These are phyloP conservation scores for Cryptococcus sp. DNA, from an alignment of 1,284 basidiomycete genomes.

Conservation along the genomic window DNA sequence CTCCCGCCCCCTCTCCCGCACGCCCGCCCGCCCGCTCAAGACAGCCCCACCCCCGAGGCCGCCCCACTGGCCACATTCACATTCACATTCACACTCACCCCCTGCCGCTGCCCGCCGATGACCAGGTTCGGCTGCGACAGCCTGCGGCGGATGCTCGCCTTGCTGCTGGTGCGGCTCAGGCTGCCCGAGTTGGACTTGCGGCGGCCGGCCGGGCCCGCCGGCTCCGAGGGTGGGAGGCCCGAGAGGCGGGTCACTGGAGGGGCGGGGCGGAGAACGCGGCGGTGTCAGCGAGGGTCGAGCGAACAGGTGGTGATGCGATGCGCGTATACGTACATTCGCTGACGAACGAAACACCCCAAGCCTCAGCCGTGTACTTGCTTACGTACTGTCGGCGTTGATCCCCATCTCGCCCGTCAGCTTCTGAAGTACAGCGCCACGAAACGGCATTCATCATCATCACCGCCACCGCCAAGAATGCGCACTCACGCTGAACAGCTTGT, in stretches of 20 bases:
- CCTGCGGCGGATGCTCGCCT: conserved; percentile 14
- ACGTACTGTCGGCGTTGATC: no score
- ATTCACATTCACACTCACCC: no score
- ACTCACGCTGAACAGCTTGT: conserved; percentile 80
- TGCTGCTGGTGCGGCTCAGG: conserved; percentile 21
- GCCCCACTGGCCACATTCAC: no score
- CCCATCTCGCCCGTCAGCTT: conserved; percentile 1
- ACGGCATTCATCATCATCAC: no score
- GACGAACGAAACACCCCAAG: conserved; percentile 89
- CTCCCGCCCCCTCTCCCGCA: no score
- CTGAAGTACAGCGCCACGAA: no score
- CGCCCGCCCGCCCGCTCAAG: no score
- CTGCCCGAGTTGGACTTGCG: conserved; percentile 20
- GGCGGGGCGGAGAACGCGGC: no score
- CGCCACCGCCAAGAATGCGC: no score
- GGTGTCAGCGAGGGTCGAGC: neutral
- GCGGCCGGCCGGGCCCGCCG: conserved; percentile 23
- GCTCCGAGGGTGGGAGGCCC: conserved; percentile 27
- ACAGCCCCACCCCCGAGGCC: no score
- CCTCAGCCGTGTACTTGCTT: conserved; percentile 86
- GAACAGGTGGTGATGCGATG: neutral
- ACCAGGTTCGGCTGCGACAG: no score
- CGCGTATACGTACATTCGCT: conserved; percentile 62
- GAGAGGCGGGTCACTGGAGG: conserved; percentile 27
- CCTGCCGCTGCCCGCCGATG: no score